phyloP scores from a whole-genome alignment of 495 filamentous ascomycete species.

The Letharia lupina region DNA sequence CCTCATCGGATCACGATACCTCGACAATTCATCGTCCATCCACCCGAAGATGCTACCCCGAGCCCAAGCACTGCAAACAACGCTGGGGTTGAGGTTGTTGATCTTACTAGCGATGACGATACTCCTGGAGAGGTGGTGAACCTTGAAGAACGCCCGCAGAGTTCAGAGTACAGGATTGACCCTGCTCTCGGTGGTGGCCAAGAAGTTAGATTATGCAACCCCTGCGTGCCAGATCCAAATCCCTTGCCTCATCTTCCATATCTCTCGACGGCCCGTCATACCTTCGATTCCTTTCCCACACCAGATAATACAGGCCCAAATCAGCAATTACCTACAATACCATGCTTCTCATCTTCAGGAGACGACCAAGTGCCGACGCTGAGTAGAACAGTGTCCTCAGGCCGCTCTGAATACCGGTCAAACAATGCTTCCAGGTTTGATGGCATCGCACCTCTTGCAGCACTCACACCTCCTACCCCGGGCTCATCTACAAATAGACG shows the following conservation, averaged over 20 bases:
- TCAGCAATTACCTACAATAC: neutral
- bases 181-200: constrained; percentile 67
- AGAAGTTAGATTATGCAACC: constrained; percentile 86
- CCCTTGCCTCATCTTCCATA: constrained; percentile 47
- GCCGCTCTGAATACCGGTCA: constrained; percentile 13
- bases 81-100: constrained; percentile 27
- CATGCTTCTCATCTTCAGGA: neutral
- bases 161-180: constrained; percentile 33
- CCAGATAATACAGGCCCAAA: constrained; percentile 6
- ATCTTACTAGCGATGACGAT: constrained; percentile 38
- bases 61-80: constrained; percentile 11
- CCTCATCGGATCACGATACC: constrained; percentile 95
- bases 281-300: constrained; percentile 12
- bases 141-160: constrained; percentile 21
- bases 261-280: constrained; percentile 7
- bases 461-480: constrained; percentile 1
- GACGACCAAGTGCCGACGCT: constrained; percentile 2
- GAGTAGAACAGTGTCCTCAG: constrained; percentile 9
- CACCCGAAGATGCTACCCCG: constrained; percentile 42
- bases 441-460: constrained; percentile 1
- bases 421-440: constrained; percentile 11
- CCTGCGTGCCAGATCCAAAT: constrained; percentile 89
- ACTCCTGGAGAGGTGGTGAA: constrained; percentile 14
- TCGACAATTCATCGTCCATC: constrained; percentile 82
- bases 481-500: constrained; percentile 5